Evolutionary conservation across 345 rosid genomes (phyloP), one percentile per base, ranked within the genome.

Genomic region (Nasturtium officinale): DNA sequence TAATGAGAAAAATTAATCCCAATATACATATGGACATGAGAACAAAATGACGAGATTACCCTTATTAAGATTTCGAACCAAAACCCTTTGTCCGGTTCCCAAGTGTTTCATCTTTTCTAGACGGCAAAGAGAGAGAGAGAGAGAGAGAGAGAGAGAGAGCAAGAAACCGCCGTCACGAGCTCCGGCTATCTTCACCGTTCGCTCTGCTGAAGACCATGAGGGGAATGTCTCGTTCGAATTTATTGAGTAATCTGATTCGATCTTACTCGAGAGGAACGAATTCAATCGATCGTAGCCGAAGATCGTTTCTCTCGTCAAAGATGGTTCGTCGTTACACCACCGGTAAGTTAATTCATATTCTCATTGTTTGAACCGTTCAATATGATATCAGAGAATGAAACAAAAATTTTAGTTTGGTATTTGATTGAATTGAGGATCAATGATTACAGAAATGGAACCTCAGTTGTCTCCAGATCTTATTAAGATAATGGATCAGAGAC

Each of bases 401-500:
- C 3, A 42, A 6, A 5, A 5, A 9, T 15, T 43, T 45, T 9
- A 45, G 0, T 45, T n/a, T 45, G 48, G 48, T 7, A 16, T n/a
- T 45, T 65, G 35, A 58, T 63, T 51, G 67, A 65, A 69, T 52
- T 45, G 46, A 2, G 63, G 2, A 32, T 57, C 3, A 3, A 38
- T 62, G 37, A 59, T 58, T 50, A 32, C 84, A 87, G 98, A 88
- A 69, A 65, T 73, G 72, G 77, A 83, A 38, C 80, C 86, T 30
- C 72, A 83, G 47, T 26, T 88, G 16, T 96, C 99, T 6, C 78
- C 85, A 9, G 90, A 86, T 64, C 88, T 96, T 15, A 67, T 96
- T 25, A 87, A 79, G 83, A 84, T 90, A 38, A 95, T 96, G 97
- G 91, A 92, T n/a, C 83, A 82, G 64, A 84, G 85, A 79, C 47